These are phyloP conservation scores for Lantana camara DNA, from an alignment of 257 asterid genomes.

Conservation along the genomic window DNA sequence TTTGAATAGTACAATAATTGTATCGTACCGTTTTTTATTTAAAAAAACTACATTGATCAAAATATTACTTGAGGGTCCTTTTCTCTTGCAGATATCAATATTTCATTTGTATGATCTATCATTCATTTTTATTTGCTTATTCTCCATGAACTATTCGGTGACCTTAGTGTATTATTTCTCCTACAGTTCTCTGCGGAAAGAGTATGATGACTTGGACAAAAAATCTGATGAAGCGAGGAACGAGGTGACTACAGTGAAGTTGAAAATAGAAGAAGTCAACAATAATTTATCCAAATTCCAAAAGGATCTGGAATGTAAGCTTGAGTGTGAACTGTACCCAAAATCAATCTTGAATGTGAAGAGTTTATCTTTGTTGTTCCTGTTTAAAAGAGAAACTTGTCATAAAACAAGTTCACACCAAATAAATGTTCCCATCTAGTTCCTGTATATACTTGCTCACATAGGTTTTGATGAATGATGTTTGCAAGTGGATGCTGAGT, in stretches of 20 bases:
- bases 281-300: slow-evolving; percentile 71
- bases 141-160: slow-evolving; percentile 5
- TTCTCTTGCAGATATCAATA: slow-evolving; percentile 20
- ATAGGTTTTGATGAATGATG: not conserved
- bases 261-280: slow-evolving; percentile 76
- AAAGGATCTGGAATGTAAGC: slow-evolving; percentile 84
- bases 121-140: not conserved
- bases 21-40: not conserved
- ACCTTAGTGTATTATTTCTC: slow-evolving; percentile 31
- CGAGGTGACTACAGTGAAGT: slow-evolving; percentile 72
- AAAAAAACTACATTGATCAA: slow-evolving; percentile 14
- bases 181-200: slow-evolving; percentile 68
- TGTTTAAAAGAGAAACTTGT: slow-evolving; percentile 8
- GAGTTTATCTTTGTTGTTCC: slow-evolving; percentile 9
- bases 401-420: not conserved
- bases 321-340: slow-evolving; percentile 14
- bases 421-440: slow-evolving; percentile 2
- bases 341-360: slow-evolving; percentile 3
- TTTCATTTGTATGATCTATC: slow-evolving; percentile 17
- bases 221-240: slow-evolving; percentile 84
- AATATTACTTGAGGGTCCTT: slow-evolving; percentile 7
- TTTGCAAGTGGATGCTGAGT: slow-evolving; percentile 2
- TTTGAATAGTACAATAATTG: slow-evolving; percentile 5
- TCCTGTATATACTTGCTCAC: not conserved
- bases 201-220: slow-evolving; percentile 70